Evolutionary conservation across 495 filamentous ascomycete species (phyloP), one percentile per base, ranked within the genome.

Genomic region (Cladorrhinum samala): DNA sequence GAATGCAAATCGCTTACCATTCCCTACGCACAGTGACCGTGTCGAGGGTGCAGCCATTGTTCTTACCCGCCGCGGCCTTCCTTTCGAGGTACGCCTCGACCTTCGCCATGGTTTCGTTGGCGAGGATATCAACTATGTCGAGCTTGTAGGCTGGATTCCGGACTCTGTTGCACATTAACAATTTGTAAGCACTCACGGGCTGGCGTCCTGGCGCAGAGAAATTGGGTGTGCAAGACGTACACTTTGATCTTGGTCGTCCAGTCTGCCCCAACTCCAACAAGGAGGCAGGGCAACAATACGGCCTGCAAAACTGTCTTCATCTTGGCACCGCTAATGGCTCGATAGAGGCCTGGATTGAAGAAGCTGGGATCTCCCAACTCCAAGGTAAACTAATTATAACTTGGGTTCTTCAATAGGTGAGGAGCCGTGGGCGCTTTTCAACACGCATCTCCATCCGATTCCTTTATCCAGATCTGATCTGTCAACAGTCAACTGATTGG

Each of bases 21-120:
- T 83, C 77, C 49, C 72, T 69, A 40, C 78, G 68, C 21, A 77
- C 66, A 3, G 58, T 70, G 14, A 77, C 66, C 5, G 66, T 81
- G 46, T 75, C 68, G 20, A 76, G 52, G 2, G 74, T 77, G 53
- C 78, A 81, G 36, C 66, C 63, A 39, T 71, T 70, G 52, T 74
- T 73, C 58, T 69, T 71, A 51, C 62, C 59, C 17, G 62, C 62
- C 9, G 62, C 62, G 42, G 66, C 56, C 61, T 71, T 71, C 59
- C 61, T 60, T 14, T 46, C 46, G 56, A 73, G 38, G 48, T 59
- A 71, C 13, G 47, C 67, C 1, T 73, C 70, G n/a, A 73, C 58
- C 36, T 65, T 70, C 50, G 63, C 50, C 63, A 73, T 70, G 38
- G 63, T 68, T 27, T 45, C 55, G 38, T 68, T 64, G 48, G 62